Evolutionary conservation across 768 basidiomycete species (phyloP).

Genomic region (Obba rivulosa): DNA sequence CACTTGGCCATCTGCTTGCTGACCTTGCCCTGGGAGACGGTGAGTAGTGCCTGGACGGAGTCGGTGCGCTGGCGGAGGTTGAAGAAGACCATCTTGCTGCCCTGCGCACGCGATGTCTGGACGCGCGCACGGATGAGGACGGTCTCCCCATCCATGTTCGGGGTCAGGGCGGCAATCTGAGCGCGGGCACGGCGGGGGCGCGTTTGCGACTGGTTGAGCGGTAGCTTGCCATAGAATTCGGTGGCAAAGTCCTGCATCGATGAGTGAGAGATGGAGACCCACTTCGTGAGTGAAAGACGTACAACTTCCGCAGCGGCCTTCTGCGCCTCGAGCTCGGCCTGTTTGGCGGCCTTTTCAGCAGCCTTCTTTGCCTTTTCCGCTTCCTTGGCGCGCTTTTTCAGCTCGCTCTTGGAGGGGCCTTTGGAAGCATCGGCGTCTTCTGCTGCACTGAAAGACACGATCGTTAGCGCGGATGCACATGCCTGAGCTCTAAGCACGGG

Average conservation of each 20-base stretch:
- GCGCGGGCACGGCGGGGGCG: conserved; percentile 56
- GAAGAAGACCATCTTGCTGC: conserved; percentile 94
- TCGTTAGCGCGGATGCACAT: neutral
- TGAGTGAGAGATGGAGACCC: neutral
- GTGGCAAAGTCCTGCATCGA: conserved; percentile 64
- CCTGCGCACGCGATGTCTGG: conserved; percentile 87
- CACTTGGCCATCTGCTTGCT: conserved; percentile 99
- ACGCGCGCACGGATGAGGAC: conserved; percentile 87
- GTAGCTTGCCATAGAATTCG: conserved; percentile 81
- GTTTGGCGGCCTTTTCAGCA: conserved; percentile 78
- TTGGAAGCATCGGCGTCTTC: conserved; percentile 25
- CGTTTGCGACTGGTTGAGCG: conserved; percentile 87
- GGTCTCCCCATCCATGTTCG: conserved; percentile 59
- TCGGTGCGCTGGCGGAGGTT: conserved; percentile 84
- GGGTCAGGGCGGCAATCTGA: conserved; percentile 59
- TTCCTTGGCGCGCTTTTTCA: conserved; percentile 89
- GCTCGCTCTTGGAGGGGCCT: conserved; percentile 78
- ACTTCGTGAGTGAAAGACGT: conserved; percentile 12
- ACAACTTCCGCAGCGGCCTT: conserved; percentile 64
- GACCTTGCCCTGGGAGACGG: conserved; percentile 65
- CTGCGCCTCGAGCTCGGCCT: conserved; percentile 66
- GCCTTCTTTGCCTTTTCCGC: conserved; percentile 88
- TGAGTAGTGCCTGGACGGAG: conserved; percentile 82
- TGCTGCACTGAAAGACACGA: conserved; percentile 1
- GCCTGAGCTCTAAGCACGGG: neutral